Base-by-base conservation (phyloP, 202 grass and related monocot genomes). In the Brachypodium distachyon region DNA sequence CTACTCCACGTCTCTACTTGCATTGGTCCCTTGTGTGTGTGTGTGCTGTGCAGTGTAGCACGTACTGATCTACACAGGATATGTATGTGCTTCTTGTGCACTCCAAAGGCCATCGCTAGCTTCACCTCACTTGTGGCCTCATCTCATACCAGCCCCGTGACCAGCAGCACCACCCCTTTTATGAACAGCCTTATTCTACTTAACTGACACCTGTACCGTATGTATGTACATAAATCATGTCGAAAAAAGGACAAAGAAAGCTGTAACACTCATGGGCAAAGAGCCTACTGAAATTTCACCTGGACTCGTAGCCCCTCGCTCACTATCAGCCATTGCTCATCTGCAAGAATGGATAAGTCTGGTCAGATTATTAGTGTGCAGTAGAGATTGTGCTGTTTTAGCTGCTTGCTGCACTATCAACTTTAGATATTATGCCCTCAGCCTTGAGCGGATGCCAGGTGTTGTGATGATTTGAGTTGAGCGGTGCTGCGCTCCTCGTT, bases 141-240 rank as follows among this genome's bases (percentile, higher is more conserved):
- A 70, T 72, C 83, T 74, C 72, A 61, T 61, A 66, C 27, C 32
- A 22, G 48, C 50, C 78, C 49, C 65, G 78, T 87, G 78, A 82
- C 16, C 46, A 64, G 71, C 77, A 67, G 22, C 77, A 56, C 39
- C 50, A 10, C 32, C 22, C 56, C 51, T 67, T 78, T 74, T 51
- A 27, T 37, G 46, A 26, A 17, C 70, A 49, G 37, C 49, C 52
- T 58, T 66, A 6, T 17, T 36, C 61, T 70, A 17, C 72, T 57
- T 19, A 37, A 39, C 36, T 33, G 29, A 49, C 61, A 68, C 39
- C 6, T 58, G 39, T 67, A 57, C 14, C 16, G 6, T 41, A 21
- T 2, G 19, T 33, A 71, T 41, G 2, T 59, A 59, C 4, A 34
- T n/a, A 34, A 55, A 18, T 41, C 60, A 44, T 53, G 34, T 8